Evolutionary conservation across 768 basidiomycete genomes (phyloP).

Genomic region (Lepiota brunneoincarnata): DNA sequence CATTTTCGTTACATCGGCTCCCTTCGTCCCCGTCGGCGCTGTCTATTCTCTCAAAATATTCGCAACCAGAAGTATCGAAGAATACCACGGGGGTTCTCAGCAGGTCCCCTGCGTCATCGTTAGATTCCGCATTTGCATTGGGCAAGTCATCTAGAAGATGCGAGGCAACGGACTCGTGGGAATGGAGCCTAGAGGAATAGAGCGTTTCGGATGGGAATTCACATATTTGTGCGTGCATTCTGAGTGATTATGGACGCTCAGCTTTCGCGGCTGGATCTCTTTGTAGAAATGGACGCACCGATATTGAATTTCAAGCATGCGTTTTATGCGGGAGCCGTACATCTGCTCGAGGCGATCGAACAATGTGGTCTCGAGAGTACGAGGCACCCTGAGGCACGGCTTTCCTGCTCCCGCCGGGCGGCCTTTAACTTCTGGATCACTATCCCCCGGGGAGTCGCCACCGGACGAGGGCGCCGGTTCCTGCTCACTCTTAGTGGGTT

Average conservation of each 20-base stretch:
- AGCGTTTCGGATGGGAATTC: conserved; percentile 82
- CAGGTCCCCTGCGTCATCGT: conserved; percentile 71
- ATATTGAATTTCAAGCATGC: conserved; percentile 89
- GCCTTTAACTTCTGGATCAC: conserved; percentile 7
- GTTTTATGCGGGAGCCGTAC: conserved; percentile 81
- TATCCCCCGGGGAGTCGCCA: conserved; percentile 12
- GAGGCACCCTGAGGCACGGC: conserved; percentile 50
- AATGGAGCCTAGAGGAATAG: conserved; percentile 68
- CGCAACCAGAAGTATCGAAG: conserved; percentile 92
- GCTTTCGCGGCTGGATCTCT: background rate
- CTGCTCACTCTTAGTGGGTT: background rate
- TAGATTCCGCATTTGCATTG: conserved; percentile 43
- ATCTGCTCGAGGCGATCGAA: conserved; percentile 90
- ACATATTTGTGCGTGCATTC: conserved; percentile 88
- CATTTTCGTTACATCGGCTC: conserved; percentile 92
- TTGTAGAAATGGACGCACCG: conserved; percentile 43
- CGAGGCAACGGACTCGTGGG: conserved; percentile 66
- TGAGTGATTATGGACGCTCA: conserved; percentile 22
- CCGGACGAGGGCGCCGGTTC: conserved; percentile 4
- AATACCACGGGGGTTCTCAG: conserved; percentile 83
- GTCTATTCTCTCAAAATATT: conserved; percentile 85
- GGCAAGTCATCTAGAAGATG: conserved; percentile 75
- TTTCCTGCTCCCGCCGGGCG: conserved; percentile 13
- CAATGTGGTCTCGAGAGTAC: conserved; percentile 81
- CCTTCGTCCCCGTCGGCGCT: conserved; percentile 73